Evolutionary conservation across 805 yeast genomes (phyloP), one percentile per base, ranked within the genome.

Genomic region (Candida sanyiensis): DNA sequence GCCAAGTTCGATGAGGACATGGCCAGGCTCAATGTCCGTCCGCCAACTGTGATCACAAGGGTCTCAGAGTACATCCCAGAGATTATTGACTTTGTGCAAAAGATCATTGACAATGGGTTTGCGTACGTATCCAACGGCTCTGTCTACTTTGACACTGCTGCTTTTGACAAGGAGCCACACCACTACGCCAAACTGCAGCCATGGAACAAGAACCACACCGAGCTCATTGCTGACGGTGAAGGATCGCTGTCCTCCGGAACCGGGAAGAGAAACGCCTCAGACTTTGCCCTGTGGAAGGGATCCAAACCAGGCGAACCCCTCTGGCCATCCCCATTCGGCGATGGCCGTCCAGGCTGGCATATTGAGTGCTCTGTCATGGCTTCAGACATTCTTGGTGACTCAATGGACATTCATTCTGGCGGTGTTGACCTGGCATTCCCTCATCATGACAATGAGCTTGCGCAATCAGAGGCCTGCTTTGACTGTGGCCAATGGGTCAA

Each of bases 281-380:
- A 93, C 61, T 93, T 93, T 63, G 98, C 98, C 1, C 70, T 93
- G 25, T 93, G 98, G 98, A 93, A 93, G 59, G 77, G 89, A 0
- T 83, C 95, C 7, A 93, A 93, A 59, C 90, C 95, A 7, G 98
- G 98, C 52, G 98, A 93, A 65, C 98, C 98, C 18, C 74, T 78
- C 34, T 93, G 97, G 97, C 75, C 71, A 6, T 86, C 96, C 2
- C 89, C 90, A 20, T 93, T 97, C 97, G 98, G 98, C 19, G 70
- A 70, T 43, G 98, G 98, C 38, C 81, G 98, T 61, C 98, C 98
- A 11, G 98, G 98, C 4, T 93, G 98, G 98, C 98, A 93, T 61
- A 93, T 93, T 60, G 98, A 93, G 65, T 93, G 98, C 72, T 88
- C 97, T 7, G 98, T 93, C 16, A 93, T 93, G 98, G 97, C 97